Conservation (phyloP, 2,329 filamentous ascomycete species). For the Nigrospora sphaerica region DNA sequence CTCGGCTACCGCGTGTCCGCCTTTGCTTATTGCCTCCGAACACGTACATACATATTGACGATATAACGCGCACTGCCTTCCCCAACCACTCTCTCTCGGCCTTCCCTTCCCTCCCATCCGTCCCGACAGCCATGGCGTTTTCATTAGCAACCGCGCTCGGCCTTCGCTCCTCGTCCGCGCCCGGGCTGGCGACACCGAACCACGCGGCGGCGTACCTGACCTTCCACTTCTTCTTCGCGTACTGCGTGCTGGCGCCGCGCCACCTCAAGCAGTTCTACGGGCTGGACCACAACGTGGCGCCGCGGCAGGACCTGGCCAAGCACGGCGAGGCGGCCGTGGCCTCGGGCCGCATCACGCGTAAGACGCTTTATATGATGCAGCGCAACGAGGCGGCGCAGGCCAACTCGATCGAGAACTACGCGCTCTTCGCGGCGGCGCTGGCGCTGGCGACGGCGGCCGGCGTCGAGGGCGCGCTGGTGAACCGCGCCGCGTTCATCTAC, state of each 20-base stretch:
- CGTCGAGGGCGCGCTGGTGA: slow-evolving; percentile 26
- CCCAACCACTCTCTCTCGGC: too few species aligned
- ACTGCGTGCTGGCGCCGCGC: slow-evolving; percentile 34
- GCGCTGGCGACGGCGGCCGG: slow-evolving; percentile 30
- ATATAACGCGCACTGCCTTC: too few species aligned
- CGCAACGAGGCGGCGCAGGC: slow-evolving; percentile 37
- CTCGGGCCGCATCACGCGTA: slow-evolving; percentile 33
- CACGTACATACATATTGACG: too few species aligned
- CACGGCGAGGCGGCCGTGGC: slow-evolving; percentile 34
- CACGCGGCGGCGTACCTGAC: slow-evolving; percentile 22
- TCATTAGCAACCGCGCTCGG: slow-evolving; percentile 17
- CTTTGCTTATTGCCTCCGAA: too few species aligned
- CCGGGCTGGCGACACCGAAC: slow-evolving; percentile 9
- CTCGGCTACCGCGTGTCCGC: too few species aligned
- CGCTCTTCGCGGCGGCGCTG: slow-evolving; percentile 28
- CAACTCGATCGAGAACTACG: slow-evolving; percentile 35
- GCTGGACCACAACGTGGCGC: slow-evolving; percentile 38
- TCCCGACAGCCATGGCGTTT: too few species aligned
- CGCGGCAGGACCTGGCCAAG: slow-evolving; percentile 36
- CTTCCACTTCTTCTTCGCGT: slow-evolving; percentile 35
- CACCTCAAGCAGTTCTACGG: slow-evolving; percentile 31
- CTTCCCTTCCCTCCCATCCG: too few species aligned
- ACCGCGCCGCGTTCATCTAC: slow-evolving; percentile 30
- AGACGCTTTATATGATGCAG: slow-evolving; percentile 31
- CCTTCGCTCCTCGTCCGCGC: slow-evolving; percentile 11